phyloP scores from a whole-genome alignment of 495 filamentous ascomycete genomes.

The Usnea hakonensis region DNA sequence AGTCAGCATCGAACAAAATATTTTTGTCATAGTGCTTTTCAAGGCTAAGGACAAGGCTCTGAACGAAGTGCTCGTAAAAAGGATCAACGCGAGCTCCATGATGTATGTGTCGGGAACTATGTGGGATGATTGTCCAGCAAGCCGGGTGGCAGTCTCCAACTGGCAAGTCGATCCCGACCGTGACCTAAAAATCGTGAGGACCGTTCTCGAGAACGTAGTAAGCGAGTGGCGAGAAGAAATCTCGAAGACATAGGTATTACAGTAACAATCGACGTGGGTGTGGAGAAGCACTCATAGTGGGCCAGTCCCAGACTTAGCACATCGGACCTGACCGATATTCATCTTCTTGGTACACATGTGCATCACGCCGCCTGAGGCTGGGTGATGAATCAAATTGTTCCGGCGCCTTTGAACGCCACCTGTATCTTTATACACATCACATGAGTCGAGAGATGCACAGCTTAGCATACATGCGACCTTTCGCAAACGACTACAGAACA shows the following conservation, averaged over 20 bases:
- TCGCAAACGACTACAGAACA: not conserved
- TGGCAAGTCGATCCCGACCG: constrained; percentile 60
- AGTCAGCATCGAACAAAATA: constrained; percentile 33
- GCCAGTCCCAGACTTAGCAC: not conserved
- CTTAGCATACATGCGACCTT: not conserved
- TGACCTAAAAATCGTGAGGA: constrained; percentile 46
- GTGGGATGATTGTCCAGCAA: constrained; percentile 66
- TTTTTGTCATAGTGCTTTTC: constrained; percentile 77
- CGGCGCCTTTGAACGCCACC: not conserved
- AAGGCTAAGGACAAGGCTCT: constrained; percentile 59
- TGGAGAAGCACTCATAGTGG: not conserved
- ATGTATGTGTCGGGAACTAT: constrained; percentile 79
- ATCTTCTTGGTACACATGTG: not conserved
- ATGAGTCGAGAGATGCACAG: not conserved
- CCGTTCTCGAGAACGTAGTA: constrained; percentile 35
- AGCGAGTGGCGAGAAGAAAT: not conserved
- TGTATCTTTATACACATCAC: not conserved
- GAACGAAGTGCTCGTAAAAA: constrained; percentile 55
- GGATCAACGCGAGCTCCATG: constrained; percentile 64
- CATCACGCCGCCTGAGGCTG: not conserved
- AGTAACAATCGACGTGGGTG: too few relatives aligned
- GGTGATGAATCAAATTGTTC: not conserved
- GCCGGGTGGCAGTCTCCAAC: constrained; percentile 73
- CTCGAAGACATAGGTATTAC: not conserved
- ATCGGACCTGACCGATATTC: not conserved